phyloP scores from a whole-genome alignment of 2,329 filamentous ascomycete species.

The Pseudocercospora fuligena region DNA sequence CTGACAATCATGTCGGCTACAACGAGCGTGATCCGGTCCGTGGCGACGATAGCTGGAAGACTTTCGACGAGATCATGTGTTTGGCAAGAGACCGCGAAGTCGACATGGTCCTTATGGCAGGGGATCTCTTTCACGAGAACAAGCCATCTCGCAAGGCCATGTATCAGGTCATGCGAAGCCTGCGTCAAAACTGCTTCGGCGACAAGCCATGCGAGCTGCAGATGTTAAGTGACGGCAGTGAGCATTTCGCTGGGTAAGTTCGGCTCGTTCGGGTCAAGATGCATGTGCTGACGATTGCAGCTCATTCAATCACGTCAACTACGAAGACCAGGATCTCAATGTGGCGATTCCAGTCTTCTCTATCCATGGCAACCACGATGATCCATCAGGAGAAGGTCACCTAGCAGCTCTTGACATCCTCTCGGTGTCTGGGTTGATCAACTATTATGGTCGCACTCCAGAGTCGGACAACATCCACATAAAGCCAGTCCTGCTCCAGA shows the following conservation, averaged over 20 bases:
- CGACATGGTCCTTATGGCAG: conserved; percentile 94
- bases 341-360: conserved; percentile 96
- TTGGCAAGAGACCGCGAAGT: conserved; percentile 86
- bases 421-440: conserved; percentile 87
- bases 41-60: conserved; percentile 96
- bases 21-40: conserved; percentile 90
- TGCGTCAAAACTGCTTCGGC: conserved; percentile 91
- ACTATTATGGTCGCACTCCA: conserved; percentile 92
- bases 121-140: conserved; percentile 97
- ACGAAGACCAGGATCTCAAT: conserved; percentile 96
- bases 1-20: conserved; percentile 97
- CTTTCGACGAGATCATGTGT: conserved; percentile 93
- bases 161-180: conserved; percentile 95
- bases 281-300: conserved; percentile 36
- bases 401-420: conserved; percentile 88
- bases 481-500: conserved; percentile 90
- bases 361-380: conserved; percentile 97
- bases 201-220: conserved; percentile 95
- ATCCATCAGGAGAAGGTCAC: conserved; percentile 94
- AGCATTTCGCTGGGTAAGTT: conserved; percentile 68
- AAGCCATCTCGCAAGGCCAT: conserved; percentile 94
- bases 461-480: conserved; percentile 92
- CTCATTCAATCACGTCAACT: conserved; percentile 93
- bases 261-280: not conserved
- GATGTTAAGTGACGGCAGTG: conserved; percentile 88